These are phyloP conservation scores for Pichia phayaonensis DNA, from an alignment of 805 yeast genomes.

Conservation along the genomic window DNA sequence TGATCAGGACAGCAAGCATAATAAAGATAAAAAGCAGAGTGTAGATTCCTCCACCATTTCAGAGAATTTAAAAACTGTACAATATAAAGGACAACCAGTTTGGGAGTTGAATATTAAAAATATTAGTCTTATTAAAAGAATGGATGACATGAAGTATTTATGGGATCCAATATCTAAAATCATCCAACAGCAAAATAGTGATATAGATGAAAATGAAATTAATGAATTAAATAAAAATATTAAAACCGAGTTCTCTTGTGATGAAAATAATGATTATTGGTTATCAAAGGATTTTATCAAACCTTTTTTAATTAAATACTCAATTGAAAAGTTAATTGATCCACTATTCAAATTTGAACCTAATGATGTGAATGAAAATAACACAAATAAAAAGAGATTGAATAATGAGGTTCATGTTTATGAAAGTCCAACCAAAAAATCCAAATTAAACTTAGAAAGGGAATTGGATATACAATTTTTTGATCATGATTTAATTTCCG, in stretches of 20 bases:
- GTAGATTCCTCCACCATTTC: not conserved
- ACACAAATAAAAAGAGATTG: constrained; percentile 1
- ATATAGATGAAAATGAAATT: not conserved
- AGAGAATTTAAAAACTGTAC: not conserved
- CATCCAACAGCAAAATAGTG: not conserved
- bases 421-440: constrained; percentile 30
- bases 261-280: constrained; percentile 5
- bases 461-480: constrained; percentile 9
- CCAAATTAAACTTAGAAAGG: not conserved
- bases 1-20: not conserved
- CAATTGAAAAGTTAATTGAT: not conserved
- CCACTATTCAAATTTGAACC: not conserved
- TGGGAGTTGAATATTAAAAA: not conserved
- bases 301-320: not conserved
- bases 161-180: not conserved
- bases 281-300: not conserved
- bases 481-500: constrained; percentile 31
- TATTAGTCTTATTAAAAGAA: not conserved
- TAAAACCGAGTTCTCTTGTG: not conserved
- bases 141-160: constrained; percentile 1
- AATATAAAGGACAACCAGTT: constrained; percentile 8
- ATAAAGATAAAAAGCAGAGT: not conserved
- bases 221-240: not conserved
- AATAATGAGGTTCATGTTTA: not conserved
- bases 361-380: not conserved